Conservation (phyloP, 805 yeast genomes). For the Brettanomyces custersianus region DNA sequence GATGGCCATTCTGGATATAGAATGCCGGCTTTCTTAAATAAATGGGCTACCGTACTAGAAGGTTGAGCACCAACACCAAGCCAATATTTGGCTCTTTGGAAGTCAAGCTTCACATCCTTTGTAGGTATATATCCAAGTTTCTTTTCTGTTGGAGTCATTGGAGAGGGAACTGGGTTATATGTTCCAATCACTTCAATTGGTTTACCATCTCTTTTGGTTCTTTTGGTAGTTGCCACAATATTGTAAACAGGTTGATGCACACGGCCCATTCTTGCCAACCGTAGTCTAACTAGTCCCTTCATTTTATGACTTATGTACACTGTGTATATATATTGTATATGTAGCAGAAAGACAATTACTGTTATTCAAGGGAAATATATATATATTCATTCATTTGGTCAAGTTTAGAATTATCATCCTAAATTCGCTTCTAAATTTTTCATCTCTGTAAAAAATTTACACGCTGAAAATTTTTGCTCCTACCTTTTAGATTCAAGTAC, state of each 20-base stretch:
- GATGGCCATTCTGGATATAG: slow-evolving; percentile 52
- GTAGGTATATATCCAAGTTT: slow-evolving; percentile 47
- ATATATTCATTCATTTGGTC: too few relatives aligned
- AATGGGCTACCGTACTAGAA: slow-evolving; percentile 65
- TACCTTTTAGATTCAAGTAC: too few relatives aligned
- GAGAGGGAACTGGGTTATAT: slow-evolving; percentile 74
- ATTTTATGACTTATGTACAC: too few relatives aligned
- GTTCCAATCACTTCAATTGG: slow-evolving; percentile 96
- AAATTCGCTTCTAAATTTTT: too few relatives aligned
- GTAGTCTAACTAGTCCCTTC: slow-evolving; percentile 74
- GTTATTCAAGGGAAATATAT: too few relatives aligned
- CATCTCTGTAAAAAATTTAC: too few relatives aligned
- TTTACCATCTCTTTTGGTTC: slow-evolving; percentile 71
- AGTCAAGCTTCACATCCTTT: slow-evolving; percentile 79
- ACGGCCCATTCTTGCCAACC: slow-evolving; percentile 91
- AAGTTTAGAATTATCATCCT: too few relatives aligned
- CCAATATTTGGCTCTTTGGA: slow-evolving; percentile 91
- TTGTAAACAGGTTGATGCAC: slow-evolving; percentile 81
- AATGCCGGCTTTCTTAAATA: slow-evolving; percentile 73
- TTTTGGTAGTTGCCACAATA: slow-evolving; percentile 76
- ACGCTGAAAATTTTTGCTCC: too few relatives aligned
- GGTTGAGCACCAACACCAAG: slow-evolving; percentile 96
- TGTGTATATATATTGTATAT: too few relatives aligned
- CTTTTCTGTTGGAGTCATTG: slow-evolving; percentile 53
- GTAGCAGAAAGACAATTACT: too few relatives aligned